A percentile compares a stretch with the other conserved stretches of the same genome.
Conservation (phyloP, 345 rosid genomes). For the Luvunga scandens region DNA sequence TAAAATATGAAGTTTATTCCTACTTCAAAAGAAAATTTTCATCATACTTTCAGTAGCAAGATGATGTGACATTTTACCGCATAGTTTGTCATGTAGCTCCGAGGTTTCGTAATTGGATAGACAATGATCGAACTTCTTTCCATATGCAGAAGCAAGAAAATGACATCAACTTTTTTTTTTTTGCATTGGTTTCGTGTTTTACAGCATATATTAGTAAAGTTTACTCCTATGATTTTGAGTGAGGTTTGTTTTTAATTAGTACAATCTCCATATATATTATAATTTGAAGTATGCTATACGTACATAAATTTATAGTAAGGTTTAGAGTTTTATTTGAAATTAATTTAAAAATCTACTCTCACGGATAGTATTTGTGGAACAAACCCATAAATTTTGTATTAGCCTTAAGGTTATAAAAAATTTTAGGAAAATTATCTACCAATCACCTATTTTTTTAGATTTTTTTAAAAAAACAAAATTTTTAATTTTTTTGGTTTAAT, state of each 20-base stretch:
- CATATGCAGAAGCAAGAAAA: neutral
- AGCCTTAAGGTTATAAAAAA: too few relatives aligned
- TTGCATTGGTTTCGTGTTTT: neutral
- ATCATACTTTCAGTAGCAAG: neutral
- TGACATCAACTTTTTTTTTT: neutral
- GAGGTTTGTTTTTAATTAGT: neutral
- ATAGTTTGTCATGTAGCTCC: neutral
- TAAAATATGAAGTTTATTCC: neutral
- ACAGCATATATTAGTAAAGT: neutral
- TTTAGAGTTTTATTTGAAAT: neutral
- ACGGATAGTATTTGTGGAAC: too few relatives aligned
- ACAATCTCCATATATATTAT: neutral
- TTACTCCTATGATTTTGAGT: neutral
- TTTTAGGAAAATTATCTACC: too few relatives aligned
- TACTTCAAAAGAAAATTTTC: neutral
- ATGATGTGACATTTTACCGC: neutral
- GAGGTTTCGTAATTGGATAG: neutral
- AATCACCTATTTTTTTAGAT: too few relatives aligned
- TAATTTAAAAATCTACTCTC: too few relatives aligned
- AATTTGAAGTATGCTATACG: neutral
- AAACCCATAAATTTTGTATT: too few relatives aligned
- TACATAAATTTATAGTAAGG: too few relatives aligned
- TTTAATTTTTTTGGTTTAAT: too few relatives aligned
- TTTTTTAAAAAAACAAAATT: too few relatives aligned
- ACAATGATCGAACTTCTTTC: neutral